Evolutionary conservation across 768 basidiomycete species (phyloP).

Genomic region (Phlegmacium glaucopus): DNA sequence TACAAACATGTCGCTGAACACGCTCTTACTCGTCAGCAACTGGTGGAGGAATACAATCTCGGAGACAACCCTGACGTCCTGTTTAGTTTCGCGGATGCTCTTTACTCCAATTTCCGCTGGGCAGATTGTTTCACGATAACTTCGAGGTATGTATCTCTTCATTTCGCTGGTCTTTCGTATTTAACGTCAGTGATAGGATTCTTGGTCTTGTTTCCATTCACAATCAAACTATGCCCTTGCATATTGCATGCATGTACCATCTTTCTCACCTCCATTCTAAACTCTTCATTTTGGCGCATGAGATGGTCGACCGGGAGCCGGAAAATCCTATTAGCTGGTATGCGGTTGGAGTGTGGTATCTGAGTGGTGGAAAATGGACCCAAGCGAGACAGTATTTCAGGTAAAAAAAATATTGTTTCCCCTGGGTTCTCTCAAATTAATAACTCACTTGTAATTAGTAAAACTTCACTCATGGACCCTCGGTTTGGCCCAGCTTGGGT

Average conservation of each 20-base stretch:
- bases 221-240: constrained; percentile 85
- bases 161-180: background rate
- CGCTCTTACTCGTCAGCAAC: constrained; percentile 68
- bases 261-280: constrained; percentile 87
- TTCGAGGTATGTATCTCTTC: constrained; percentile 47
- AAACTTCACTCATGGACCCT: constrained; percentile 95
- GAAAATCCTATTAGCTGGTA: constrained; percentile 96
- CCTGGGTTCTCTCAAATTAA: constrained; percentile 1
- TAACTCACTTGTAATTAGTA: constrained; percentile 44
- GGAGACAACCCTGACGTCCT: constrained; percentile 92
- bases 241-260: constrained; percentile 98
- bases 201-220: constrained; percentile 83
- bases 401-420: constrained; percentile 32
- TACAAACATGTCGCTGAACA: constrained; percentile 84
- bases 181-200: constrained; percentile 51
- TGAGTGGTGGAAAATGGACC: constrained; percentile 80
- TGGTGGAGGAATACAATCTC: constrained; percentile 80
- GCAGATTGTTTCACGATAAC: constrained; percentile 93
- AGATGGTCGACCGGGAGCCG: constrained; percentile 92
- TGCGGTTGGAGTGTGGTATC: constrained; percentile 97
- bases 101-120: constrained; percentile 88
- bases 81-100: constrained; percentile 84
- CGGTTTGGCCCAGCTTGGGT: constrained; percentile 97
- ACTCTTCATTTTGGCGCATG: constrained; percentile 94
- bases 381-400: constrained; percentile 95